These are phyloP conservation scores for Orbilia javanica DNA, from an alignment of 2,329 filamentous ascomycete genomes.

Conservation along the genomic window DNA sequence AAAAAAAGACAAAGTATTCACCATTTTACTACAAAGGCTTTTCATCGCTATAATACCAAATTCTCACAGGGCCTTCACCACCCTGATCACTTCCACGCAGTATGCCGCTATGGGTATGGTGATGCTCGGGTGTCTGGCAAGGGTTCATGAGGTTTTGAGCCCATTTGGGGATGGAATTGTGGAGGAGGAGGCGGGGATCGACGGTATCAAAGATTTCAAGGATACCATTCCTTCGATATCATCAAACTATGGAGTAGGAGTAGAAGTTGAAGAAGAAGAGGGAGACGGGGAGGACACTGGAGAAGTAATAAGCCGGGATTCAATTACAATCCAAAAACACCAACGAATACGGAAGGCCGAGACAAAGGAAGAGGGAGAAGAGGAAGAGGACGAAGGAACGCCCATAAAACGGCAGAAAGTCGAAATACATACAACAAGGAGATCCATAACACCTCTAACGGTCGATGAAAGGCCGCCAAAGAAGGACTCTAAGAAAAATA, in stretches of 20 bases:
- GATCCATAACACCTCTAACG: neutral
- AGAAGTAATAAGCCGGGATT: slow-evolving; percentile 45
- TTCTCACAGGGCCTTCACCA: slow-evolving; percentile 73
- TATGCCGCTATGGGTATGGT: slow-evolving; percentile 79
- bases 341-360: slow-evolving; percentile 12
- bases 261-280: neutral
- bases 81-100: slow-evolving; percentile 78
- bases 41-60: slow-evolving; percentile 64
- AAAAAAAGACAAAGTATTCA: slow-evolving; percentile 1
- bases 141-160: slow-evolving; percentile 66
- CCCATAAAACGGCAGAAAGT: slow-evolving; percentile 31
- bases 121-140: slow-evolving; percentile 75
- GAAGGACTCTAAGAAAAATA: neutral
- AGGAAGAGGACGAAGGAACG: neutral
- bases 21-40: slow-evolving; percentile 6
- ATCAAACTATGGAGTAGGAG: no score
- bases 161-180: slow-evolving; percentile 49
- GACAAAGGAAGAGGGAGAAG: neutral
- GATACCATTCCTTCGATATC: neutral
- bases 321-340: neutral
- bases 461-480: neutral
- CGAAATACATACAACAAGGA: neutral
- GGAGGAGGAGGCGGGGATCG: neutral
- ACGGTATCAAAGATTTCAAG: neutral
- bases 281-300: slow-evolving; percentile 35